Percentiles rank a stretch among this genome's conserved stretches.
phyloP scores from a whole-genome alignment of 2,329 filamentous ascomycete genomes.

The Diaporthe humulicola region DNA sequence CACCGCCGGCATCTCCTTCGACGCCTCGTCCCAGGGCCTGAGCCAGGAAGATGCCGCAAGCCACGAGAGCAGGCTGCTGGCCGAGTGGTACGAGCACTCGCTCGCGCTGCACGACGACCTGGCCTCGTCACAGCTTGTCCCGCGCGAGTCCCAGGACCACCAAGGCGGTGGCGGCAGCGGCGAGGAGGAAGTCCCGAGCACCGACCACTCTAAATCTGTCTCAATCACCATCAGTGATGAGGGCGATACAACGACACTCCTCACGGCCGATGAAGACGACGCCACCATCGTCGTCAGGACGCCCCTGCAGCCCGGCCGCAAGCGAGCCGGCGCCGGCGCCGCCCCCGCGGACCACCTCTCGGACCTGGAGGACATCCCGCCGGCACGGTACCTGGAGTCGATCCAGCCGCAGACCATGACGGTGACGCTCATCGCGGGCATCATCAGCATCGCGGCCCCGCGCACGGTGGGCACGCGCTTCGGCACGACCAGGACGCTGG shows the following conservation, averaged over 20 bases:
- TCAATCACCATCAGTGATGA: conserved; percentile 10
- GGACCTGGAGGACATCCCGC: conserved; percentile 78
- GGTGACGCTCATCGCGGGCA: conserved; percentile 82
- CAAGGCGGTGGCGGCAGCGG: conserved; percentile 27
- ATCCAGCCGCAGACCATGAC: conserved; percentile 86
- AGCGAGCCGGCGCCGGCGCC: conserved; percentile 41
- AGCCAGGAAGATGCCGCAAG: conserved; percentile 27
- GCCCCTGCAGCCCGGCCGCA: conserved; percentile 42
- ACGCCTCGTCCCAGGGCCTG: conserved; percentile 40
- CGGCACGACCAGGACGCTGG: conserved; percentile 72
- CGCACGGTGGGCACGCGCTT: conserved; percentile 77
- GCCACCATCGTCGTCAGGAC: conserved; percentile 42
- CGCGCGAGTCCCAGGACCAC: conserved; percentile 20
- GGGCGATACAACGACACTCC: conserved; percentile 45
- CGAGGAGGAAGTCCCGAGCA: conserved; percentile 48
- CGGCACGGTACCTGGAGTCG: conserved; percentile 71
- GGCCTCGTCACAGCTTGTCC: conserved; percentile 70
- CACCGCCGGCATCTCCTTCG: conserved; percentile 55
- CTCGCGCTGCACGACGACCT: conserved; percentile 77
- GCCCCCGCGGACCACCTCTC: conserved; percentile 67
- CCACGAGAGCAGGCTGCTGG: conserved; percentile 54
- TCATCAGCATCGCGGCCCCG: conserved; percentile 79
- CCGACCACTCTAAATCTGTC: conserved; percentile 20
- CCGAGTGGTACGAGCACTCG: conserved; percentile 84
- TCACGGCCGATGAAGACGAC: conserved; percentile 38